Evolutionary conservation across 2,329 filamentous ascomycete species (phyloP).

Genomic region (Cryphonectria naterciae): DNA sequence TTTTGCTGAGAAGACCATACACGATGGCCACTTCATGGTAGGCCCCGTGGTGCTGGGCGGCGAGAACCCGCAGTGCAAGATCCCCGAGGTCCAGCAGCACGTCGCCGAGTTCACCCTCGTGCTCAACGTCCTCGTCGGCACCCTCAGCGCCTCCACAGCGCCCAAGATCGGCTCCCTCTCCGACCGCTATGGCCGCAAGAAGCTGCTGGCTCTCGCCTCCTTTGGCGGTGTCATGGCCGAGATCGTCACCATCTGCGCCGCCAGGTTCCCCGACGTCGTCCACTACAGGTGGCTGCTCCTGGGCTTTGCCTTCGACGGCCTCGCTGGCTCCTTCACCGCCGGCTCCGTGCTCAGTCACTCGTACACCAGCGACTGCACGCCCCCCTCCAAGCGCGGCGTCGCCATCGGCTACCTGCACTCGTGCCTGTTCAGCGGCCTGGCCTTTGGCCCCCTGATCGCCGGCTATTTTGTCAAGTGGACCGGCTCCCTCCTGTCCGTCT

Average conservation of each 20-base stretch:
- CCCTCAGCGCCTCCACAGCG: constrained; percentile 78
- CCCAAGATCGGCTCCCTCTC: constrained; percentile 85
- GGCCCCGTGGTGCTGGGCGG: constrained; percentile 68
- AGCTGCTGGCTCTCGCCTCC: constrained; percentile 73
- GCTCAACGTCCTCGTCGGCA: constrained; percentile 73
- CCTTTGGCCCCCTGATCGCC: constrained; percentile 80
- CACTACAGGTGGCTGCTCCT: constrained; percentile 80
- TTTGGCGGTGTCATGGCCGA: constrained; percentile 76
- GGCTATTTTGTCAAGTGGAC: constrained; percentile 79
- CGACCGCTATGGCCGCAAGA: constrained; percentile 81
- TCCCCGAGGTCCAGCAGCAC: constrained; percentile 75
- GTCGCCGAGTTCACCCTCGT: constrained; percentile 80
- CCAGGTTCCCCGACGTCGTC: constrained; percentile 71
- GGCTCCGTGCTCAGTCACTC: constrained; percentile 77
- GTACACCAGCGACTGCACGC: constrained; percentile 87
- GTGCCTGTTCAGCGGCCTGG: constrained; percentile 86
- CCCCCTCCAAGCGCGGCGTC: constrained; percentile 77
- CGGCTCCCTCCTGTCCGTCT: constrained; percentile 76
- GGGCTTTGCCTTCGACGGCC: constrained; percentile 77
- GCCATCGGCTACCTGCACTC: constrained; percentile 90
- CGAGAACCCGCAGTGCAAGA: constrained; percentile 79
- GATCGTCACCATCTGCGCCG: constrained; percentile 76
- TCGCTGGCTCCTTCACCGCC: constrained; percentile 87
- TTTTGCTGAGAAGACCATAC: constrained; percentile 67
- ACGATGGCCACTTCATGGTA: constrained; percentile 63